Conservation (phyloP, 1,284 basidiomycete genomes). For the Termitomyces sp. region DNA sequence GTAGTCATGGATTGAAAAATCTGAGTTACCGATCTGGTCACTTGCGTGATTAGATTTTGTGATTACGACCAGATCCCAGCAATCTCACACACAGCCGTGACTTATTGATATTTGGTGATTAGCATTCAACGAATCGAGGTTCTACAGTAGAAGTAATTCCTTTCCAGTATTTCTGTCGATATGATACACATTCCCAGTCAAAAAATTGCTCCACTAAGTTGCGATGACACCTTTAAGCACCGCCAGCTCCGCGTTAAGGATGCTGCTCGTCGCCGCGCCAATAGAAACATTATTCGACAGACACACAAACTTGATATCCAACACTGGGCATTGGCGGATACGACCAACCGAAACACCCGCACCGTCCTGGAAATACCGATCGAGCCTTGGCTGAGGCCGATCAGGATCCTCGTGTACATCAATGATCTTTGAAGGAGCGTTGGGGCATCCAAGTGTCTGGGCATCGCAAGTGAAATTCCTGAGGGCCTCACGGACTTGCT, state of each 20-base stretch:
- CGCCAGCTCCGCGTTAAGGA: slow-evolving; percentile 98
- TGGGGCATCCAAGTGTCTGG: slow-evolving; percentile 78
- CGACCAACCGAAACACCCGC: slow-evolving; percentile 92
- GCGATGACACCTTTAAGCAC: slow-evolving; percentile 69
- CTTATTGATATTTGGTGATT: background rate
- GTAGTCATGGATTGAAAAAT: slow-evolving; percentile 7
- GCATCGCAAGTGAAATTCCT: slow-evolving; percentile 74
- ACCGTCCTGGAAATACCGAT: slow-evolving; percentile 88
- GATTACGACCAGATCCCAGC: background rate
- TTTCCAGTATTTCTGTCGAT: background rate
- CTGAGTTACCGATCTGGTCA: slow-evolving; percentile 1
- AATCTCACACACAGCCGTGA: background rate
- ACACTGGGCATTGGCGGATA: slow-evolving; percentile 84
- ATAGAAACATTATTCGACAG: slow-evolving; percentile 95
- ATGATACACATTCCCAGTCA: background rate
- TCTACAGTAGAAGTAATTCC: background rate
- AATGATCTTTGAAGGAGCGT: slow-evolving; percentile 84
- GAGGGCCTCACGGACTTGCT: slow-evolving; percentile 85
- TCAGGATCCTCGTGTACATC: slow-evolving; percentile 91
- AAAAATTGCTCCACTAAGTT: background rate
- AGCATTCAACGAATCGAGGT: background rate
- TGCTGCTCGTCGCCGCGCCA: slow-evolving; percentile 94
- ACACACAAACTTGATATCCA: slow-evolving; percentile 96
- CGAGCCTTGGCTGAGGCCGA: slow-evolving; percentile 91
- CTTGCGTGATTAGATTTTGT: background rate